These are phyloP conservation scores for Lipomyces oligophaga DNA, from an alignment of 805 yeast species.

Conservation along the genomic window DNA sequence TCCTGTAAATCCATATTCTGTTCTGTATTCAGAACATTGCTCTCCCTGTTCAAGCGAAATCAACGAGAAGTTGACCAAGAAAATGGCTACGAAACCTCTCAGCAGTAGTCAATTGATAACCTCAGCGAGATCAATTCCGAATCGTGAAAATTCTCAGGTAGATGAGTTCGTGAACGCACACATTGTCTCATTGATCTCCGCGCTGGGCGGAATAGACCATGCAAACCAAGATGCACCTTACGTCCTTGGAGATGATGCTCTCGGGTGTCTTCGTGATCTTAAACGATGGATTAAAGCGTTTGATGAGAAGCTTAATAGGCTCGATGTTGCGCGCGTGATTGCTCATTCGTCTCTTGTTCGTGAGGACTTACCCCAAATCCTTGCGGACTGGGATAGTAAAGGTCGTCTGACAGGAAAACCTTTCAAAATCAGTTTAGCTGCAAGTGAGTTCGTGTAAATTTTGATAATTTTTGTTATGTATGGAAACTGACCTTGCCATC, in stretches of 20 bases:
- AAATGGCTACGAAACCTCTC: too few relatives aligned
- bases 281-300: slow-evolving; percentile 83
- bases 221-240: slow-evolving; percentile 53
- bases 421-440: slow-evolving; percentile 64
- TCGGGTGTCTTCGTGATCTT: slow-evolving; percentile 79
- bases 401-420: slow-evolving; percentile 30
- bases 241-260: slow-evolving; percentile 80
- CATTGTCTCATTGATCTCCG: slow-evolving; percentile 75
- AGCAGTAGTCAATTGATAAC: too few relatives aligned
- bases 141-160: too few relatives aligned
- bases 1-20: too few relatives aligned
- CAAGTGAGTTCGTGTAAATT: slow-evolving; percentile 34
- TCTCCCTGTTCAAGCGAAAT: too few relatives aligned
- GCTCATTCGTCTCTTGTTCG: slow-evolving; percentile 71
- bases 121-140: too few relatives aligned
- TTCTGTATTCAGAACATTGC: too few relatives aligned
- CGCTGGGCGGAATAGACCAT: slow-evolving; percentile 86
- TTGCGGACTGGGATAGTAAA: slow-evolving; percentile 63
- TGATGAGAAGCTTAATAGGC: slow-evolving; percentile 65
- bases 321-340: slow-evolving; percentile 84
- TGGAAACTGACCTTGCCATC: background rate
- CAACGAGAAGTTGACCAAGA: too few relatives aligned
- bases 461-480: background rate
- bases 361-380: slow-evolving; percentile 69
- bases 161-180: slow-evolving; percentile 56